Evolutionary conservation across 345 rosid species (phyloP).

Genomic region (Dovyalis caffra): DNA sequence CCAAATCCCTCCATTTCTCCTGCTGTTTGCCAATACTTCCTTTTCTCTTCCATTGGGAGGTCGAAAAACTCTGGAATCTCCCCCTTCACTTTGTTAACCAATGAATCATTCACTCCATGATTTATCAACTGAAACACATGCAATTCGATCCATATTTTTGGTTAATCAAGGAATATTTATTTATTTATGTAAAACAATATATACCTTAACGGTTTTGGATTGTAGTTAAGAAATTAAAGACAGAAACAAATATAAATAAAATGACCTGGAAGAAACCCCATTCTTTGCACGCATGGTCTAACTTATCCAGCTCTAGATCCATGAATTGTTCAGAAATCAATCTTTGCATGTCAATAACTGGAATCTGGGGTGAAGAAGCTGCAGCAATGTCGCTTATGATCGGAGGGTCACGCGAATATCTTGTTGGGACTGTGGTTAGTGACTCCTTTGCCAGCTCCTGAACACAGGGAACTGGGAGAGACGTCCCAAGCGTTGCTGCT

Average conservation of each 20-base stretch:
- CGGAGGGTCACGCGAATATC: not conserved
- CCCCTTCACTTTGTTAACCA: constrained; percentile 14
- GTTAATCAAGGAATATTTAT: not conserved
- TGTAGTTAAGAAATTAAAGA: too few species aligned
- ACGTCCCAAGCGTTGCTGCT: too few species aligned
- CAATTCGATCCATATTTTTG: too few species aligned
- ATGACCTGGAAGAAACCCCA: not conserved
- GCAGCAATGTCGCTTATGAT: not conserved
- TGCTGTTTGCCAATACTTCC: constrained; percentile 14
- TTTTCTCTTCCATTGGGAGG: constrained; percentile 17
- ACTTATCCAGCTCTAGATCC: not conserved
- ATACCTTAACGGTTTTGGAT: too few species aligned
- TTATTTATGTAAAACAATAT: too few species aligned
- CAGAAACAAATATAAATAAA: not conserved
- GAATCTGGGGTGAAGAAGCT: not conserved
- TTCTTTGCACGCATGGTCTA: not conserved
- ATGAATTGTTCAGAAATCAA: not conserved
- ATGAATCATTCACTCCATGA: constrained; percentile 9
- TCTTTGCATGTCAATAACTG: not conserved
- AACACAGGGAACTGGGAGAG: not conserved
- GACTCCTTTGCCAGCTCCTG: not conserved
- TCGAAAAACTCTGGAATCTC: constrained; percentile 12
- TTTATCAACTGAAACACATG: constrained; percentile 14
- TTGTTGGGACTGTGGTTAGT: not conserved
- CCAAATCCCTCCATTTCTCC: constrained; percentile 17